These are phyloP conservation scores for Cucurbita ficifolia DNA, from an alignment of 306 rosid genomes.

Conservation along the genomic window DNA sequence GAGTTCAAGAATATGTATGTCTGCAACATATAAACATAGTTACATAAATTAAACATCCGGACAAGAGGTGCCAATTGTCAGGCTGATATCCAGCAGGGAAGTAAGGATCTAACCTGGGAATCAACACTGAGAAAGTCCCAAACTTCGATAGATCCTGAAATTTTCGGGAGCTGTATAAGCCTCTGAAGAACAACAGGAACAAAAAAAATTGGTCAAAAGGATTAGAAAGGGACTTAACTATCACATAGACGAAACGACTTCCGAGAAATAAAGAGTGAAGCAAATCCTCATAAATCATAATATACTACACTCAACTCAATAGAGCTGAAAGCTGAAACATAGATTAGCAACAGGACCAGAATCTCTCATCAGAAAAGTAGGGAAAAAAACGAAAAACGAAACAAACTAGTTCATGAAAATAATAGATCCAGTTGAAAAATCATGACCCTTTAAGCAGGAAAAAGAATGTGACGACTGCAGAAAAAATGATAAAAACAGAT, in stretches of 20 bases:
- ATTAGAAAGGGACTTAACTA: background rate
- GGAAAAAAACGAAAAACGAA: background rate
- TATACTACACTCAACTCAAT: background rate
- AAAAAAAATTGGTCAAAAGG: constrained; percentile 8
- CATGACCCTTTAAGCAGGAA: background rate
- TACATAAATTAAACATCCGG: background rate
- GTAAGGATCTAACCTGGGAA: constrained; percentile 62
- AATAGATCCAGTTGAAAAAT: background rate
- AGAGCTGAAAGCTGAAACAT: background rate
- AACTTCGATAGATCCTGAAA: constrained; percentile 96
- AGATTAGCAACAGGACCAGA: background rate
- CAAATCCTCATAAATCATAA: background rate
- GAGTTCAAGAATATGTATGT: constrained; percentile 81
- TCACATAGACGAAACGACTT: background rate
- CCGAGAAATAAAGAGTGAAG: background rate
- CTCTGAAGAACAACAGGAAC: constrained; percentile 38
- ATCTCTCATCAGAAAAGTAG: background rate
- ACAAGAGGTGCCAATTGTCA: background rate
- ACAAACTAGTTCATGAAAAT: background rate
- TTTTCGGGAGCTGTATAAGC: constrained; percentile 81
- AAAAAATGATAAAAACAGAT: background rate
- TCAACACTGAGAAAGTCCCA: constrained; percentile 99
- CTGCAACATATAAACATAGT: constrained; percentile 27
- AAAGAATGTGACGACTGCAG: background rate
- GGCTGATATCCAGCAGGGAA: background rate